Conservation (phyloP, 2,329 filamentous ascomycete genomes). For the Fusarium sp. region DNA sequence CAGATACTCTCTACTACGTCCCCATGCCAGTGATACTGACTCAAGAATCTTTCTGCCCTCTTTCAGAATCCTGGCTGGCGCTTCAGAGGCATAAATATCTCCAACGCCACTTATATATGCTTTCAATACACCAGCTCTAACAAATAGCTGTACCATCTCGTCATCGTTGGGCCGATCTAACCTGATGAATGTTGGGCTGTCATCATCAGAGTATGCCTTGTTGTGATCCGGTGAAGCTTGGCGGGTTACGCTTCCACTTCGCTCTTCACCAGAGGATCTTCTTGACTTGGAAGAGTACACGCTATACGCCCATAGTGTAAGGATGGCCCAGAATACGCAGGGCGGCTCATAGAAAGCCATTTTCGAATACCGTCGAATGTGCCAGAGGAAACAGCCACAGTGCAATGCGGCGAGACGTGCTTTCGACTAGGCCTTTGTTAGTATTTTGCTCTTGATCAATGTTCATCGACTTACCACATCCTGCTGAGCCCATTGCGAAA, state of each 20-base stretch:
- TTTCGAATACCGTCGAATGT: constrained; percentile 57
- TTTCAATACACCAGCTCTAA: constrained; percentile 61
- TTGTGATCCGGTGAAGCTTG: constrained; percentile 1
- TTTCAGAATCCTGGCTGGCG: constrained; percentile 31
- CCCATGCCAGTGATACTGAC: constrained; percentile 31
- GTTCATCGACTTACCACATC: constrained; percentile 38
- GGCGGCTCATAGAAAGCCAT: constrained; percentile 54
- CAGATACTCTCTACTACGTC: constrained; percentile 21
- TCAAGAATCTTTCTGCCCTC: constrained; percentile 40
- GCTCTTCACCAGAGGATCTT: not conserved
- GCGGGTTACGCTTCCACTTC: constrained; percentile 11
- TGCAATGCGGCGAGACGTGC: constrained; percentile 58
- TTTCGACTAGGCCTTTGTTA: constrained; percentile 50
- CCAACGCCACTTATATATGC: constrained; percentile 64
- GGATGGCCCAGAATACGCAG: constrained; percentile 52
- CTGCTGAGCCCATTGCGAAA: constrained; percentile 51
- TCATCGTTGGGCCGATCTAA: constrained; percentile 67
- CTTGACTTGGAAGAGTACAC: constrained; percentile 21
- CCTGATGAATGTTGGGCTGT: constrained; percentile 57
- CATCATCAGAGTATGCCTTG: not conserved
- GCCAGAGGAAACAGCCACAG: constrained; percentile 58
- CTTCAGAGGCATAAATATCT: constrained; percentile 52
- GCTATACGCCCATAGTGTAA: constrained; percentile 56
- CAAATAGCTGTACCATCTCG: constrained; percentile 67
- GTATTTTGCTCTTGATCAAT: fast-evolving